These are phyloP conservation scores for Globisporangium mamillatum DNA, from an alignment of 352 stramenopile species.

Conservation along the genomic window DNA sequence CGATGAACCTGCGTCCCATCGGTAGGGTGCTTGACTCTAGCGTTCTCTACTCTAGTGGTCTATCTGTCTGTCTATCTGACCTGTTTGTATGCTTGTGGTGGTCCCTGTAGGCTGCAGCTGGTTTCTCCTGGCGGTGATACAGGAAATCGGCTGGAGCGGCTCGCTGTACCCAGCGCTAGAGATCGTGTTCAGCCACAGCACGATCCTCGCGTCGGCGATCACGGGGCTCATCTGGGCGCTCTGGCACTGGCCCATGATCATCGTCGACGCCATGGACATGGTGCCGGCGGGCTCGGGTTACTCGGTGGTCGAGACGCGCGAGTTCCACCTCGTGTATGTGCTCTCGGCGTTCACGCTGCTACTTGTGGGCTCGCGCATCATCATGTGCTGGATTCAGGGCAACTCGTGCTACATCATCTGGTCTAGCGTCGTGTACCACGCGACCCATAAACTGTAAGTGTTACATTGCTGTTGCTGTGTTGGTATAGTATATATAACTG, in stretches of 20 bases:
- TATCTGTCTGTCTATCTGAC: background rate
- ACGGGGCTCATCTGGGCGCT: slow-evolving; percentile 82
- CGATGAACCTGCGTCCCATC: slow-evolving; percentile 59
- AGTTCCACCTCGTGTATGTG: slow-evolving; percentile 82
- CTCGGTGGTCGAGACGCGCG: slow-evolving; percentile 65
- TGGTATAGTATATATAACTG: background rate
- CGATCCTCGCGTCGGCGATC: slow-evolving; percentile 82
- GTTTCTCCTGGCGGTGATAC: slow-evolving; percentile 76
- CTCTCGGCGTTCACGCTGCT: slow-evolving; percentile 76
- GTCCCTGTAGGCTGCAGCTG: slow-evolving; percentile 68
- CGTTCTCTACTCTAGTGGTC: background rate
- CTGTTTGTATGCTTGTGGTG: slow-evolving; percentile 8
- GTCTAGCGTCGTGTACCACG: slow-evolving; percentile 85
- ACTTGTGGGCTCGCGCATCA: slow-evolving; percentile 81
- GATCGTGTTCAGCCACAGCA: slow-evolving; percentile 86
- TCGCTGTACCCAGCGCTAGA: slow-evolving; percentile 86
- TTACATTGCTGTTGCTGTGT: background rate
- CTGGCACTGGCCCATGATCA: slow-evolving; percentile 89
- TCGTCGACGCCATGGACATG: slow-evolving; percentile 75
- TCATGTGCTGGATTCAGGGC: slow-evolving; percentile 90
- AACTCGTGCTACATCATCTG: slow-evolving; percentile 88
- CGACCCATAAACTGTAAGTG: slow-evolving; percentile 83
- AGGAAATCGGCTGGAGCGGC: slow-evolving; percentile 86
- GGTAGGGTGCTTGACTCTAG: slow-evolving; percentile 28
- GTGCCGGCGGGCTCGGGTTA: slow-evolving; percentile 76